Evolutionary conservation across 495 filamentous ascomycete species (phyloP), one percentile per base, ranked within the genome.

Genomic region (Aeminium ludgeri): DNA sequence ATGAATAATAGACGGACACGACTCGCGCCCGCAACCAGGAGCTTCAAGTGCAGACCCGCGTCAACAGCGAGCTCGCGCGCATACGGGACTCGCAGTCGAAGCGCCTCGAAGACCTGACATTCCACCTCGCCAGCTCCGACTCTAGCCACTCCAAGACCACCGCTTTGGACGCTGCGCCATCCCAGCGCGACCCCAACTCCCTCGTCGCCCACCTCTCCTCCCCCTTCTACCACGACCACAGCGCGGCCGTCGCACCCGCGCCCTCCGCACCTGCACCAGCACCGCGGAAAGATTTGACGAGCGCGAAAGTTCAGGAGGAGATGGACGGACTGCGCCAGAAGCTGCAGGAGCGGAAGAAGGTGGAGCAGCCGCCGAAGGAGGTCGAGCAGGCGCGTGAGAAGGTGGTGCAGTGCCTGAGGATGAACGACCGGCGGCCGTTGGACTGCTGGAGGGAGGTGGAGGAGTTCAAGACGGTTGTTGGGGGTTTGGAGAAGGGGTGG

Each of bases 391-490:
- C 91, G 28, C 80, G 78, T 55, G 63, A 69, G 43, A 71, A 78
- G 45, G 78, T 97, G 36, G 73, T 89, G 45, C 68, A 71, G 34
- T 97, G 89, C 59, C 65, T 97, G 66, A 64, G 78, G 49, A 66
- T 75, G 55, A 80, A 95, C 63, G 87, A 96, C 54, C 66, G 86
- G 38, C 69, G 85, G 61, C 91, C 89, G 56, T 61, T 97, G 57
- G 78, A 96, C 67, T 97, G 89, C 69, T 96, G 83, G 79, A 70
- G 74, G 59, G 91, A 97, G 69, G 86, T 96, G 15, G 80, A 84
- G 60, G 67, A 63, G 20, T 97, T 97, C 53, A 89, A 81, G 69
- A 68, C 68, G 50, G 84, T 91, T 66, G 86, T 94, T 20, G 71
- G 82, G 36, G 69, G 65, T 56, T 55, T 95, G 60, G 87, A 96